These are phyloP conservation scores for Pleurotus platypus DNA, from an alignment of 768 basidiomycete species.

Conservation along the genomic window DNA sequence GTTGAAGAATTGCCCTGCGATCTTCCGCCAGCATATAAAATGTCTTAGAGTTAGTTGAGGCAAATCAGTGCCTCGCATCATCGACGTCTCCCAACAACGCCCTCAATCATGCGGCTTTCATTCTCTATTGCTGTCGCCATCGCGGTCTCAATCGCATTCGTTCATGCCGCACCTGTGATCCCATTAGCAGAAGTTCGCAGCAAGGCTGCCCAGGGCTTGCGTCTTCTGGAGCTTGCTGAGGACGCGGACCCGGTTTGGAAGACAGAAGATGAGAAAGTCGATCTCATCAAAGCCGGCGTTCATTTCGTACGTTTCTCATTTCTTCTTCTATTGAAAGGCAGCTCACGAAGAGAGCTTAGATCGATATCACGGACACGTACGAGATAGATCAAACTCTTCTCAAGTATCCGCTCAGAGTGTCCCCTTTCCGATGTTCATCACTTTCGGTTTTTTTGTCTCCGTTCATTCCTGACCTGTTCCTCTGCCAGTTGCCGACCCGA, in stretches of 20 bases:
- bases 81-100: background rate
- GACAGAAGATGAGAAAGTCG: constrained; percentile 26
- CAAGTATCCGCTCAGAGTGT: background rate
- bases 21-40: background rate
- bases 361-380: constrained; percentile 30
- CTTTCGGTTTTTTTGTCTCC: background rate
- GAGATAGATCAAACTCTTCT: constrained; percentile 14
- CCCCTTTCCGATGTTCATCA: background rate
- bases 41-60: background rate
- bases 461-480: background rate
- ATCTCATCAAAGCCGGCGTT: constrained; percentile 17
- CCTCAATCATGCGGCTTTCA: background rate
- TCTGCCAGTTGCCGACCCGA: constrained; percentile 21
- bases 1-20: too few relatives aligned
- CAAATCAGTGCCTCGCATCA: background rate
- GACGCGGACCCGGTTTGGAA: constrained; percentile 28
- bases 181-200: background rate
- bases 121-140: background rate
- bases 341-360: constrained; percentile 13
- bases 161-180: constrained; percentile 8
- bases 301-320: constrained; percentile 20
- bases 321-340: background rate
- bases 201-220: constrained; percentile 27
- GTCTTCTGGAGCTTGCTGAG: constrained; percentile 24
- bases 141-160: background rate